A percentile compares a stretch with the other conserved stretches of the same genome.
Evolutionary conservation across 805 yeast genomes (phyloP).

Genomic region (Starmerella roubikii): DNA sequence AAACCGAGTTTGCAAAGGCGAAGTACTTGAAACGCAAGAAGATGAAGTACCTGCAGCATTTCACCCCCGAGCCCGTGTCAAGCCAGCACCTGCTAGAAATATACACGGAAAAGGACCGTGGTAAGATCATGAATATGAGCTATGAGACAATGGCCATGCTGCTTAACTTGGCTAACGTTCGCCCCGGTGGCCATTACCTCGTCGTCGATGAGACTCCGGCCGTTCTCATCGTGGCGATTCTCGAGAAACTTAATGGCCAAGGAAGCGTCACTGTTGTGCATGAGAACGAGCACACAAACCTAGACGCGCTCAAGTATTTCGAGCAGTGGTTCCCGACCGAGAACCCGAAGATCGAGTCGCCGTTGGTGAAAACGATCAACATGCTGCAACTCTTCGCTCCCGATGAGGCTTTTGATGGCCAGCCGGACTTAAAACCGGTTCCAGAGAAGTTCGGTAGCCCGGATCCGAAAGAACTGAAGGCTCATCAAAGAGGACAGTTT

Average conservation of each 20-base stretch:
- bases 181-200: slow-evolving; percentile 80
- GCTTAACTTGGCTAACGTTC: slow-evolving; percentile 64
- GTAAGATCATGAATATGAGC: slow-evolving; percentile 63
- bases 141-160: slow-evolving; percentile 71
- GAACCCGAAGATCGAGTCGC: slow-evolving; percentile 18
- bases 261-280: slow-evolving; percentile 67
- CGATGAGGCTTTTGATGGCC: slow-evolving; percentile 36
- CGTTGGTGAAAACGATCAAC: slow-evolving; percentile 55
- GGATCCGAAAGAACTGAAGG: slow-evolving; percentile 42
- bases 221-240: slow-evolving; percentile 63
- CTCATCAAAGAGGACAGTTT: slow-evolving; percentile 52
- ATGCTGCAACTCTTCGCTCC: slow-evolving; percentile 77
- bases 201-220: slow-evolving; percentile 94
- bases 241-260: slow-evolving; percentile 71
- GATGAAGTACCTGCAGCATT: slow-evolving; percentile 75
- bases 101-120: slow-evolving; percentile 63
- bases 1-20: slow-evolving; percentile 80
- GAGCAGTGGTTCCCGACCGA: slow-evolving; percentile 15
- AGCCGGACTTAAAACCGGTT: background rate
- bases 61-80: slow-evolving; percentile 66
- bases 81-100: slow-evolving; percentile 58
- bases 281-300: slow-evolving; percentile 87
- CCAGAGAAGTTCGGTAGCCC: slow-evolving; percentile 24
- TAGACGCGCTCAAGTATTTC: slow-evolving; percentile 53
- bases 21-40: slow-evolving; percentile 85